phyloP scores from a whole-genome alignment of 2,329 filamentous ascomycete species.

The Mycosphaerella arachidis region DNA sequence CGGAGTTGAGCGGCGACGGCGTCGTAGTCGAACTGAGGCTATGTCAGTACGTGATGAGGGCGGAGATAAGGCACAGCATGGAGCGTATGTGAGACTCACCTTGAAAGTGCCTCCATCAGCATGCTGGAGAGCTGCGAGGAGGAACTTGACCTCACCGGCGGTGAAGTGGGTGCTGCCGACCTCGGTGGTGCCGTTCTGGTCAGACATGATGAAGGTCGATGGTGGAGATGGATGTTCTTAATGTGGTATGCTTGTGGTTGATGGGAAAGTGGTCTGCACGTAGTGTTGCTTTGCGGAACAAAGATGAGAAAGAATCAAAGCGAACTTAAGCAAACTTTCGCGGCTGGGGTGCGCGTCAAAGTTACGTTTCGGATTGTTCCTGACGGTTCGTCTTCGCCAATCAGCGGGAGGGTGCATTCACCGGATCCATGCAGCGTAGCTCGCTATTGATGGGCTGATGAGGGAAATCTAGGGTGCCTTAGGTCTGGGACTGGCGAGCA shows the following conservation, averaged over 20 bases:
- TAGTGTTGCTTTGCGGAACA: not conserved
- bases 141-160: not conserved
- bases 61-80: not conserved
- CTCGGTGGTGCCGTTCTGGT: not conserved
- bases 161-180: not conserved
- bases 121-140: conserved; percentile 2
- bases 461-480: not conserved
- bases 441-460: not conserved
- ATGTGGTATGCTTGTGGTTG: not conserved
- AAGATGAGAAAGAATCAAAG: not conserved
- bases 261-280: not conserved
- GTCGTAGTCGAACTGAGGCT: not conserved
- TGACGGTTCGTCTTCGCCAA: not conserved
- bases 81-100: not conserved
- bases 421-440: not conserved
- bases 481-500: not conserved
- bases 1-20: conserved; percentile 1
- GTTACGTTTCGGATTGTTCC: not conserved
- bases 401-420: not conserved
- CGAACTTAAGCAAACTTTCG: not conserved
- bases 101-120: conserved; percentile 3
- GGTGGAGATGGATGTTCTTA: not conserved
- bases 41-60: not conserved
- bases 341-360: not conserved
- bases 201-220: not conserved